Evolutionary conservation across 2,329 filamentous ascomycete genomes (phyloP).

Genomic region (Fusarium brevicatenulatum): DNA sequence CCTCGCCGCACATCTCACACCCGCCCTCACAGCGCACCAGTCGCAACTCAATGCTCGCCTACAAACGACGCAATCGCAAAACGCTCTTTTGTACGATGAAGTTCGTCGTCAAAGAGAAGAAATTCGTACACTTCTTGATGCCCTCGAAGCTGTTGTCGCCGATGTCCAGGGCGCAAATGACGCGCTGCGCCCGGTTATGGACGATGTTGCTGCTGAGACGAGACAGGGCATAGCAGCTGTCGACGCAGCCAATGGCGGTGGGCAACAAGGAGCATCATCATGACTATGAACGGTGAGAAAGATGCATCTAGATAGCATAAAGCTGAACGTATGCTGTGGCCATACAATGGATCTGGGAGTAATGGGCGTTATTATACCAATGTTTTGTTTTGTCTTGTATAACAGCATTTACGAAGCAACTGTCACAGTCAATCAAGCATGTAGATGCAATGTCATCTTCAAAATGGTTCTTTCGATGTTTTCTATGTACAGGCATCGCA

Average conservation of each 20-base stretch:
- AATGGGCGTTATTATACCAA: conserved; percentile 27
- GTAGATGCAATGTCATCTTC: not conserved
- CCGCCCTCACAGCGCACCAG: conserved; percentile 63
- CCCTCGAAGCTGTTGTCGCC: conserved; percentile 61
- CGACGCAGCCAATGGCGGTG: conserved; percentile 23
- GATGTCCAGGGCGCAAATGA: conserved; percentile 65
- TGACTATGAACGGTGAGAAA: not conserved
- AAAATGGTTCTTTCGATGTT: not conserved
- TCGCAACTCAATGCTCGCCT: conserved; percentile 66
- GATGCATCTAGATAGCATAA: not conserved
- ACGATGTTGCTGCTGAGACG: conserved; percentile 62
- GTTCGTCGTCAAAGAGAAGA: conserved; percentile 65
- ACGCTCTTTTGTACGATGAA: conserved; percentile 63
- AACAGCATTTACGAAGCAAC: conserved; percentile 21
- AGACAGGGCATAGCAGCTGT: conserved; percentile 46
- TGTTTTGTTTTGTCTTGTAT: conserved; percentile 18
- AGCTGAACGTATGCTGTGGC: not conserved
- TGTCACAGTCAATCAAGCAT: not conserved
- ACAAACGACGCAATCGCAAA: conserved; percentile 66
- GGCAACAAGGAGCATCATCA: conserved; percentile 1
- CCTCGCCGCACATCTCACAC: conserved; percentile 64
- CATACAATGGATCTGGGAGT: conserved; percentile 1
- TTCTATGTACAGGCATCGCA: conserved; percentile 21
- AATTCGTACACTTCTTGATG: conserved; percentile 60
- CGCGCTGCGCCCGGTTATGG: conserved; percentile 58